Evolutionary conservation across 768 basidiomycete genomes (phyloP).

Genomic region (Leccinum longicurvipes): DNA sequence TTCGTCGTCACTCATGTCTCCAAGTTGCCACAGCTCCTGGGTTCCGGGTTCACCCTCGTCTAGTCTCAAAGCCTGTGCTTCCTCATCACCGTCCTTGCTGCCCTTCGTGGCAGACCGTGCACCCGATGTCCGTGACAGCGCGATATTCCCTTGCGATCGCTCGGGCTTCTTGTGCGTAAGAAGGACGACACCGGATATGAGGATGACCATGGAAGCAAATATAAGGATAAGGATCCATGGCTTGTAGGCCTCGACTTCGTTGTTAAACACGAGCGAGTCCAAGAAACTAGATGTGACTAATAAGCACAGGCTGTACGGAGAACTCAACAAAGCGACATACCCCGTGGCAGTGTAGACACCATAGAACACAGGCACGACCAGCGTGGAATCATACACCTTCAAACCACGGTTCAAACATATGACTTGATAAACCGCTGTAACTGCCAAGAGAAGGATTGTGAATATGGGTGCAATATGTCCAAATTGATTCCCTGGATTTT

Average conservation of each 20-base stretch:
- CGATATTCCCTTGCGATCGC: constrained; percentile 29
- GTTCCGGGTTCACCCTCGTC: constrained; percentile 37
- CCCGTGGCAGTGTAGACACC: constrained; percentile 86
- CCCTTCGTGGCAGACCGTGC: constrained; percentile 24
- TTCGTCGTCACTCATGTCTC: constrained; percentile 70
- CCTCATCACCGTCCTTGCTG: constrained; percentile 21
- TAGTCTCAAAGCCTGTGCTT: constrained; percentile 33
- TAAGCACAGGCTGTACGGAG: constrained; percentile 3
- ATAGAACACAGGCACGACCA: constrained; percentile 94
- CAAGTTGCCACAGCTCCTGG: constrained; percentile 62
- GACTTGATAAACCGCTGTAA: constrained; percentile 87
- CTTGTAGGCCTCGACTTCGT: constrained; percentile 81
- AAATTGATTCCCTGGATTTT: constrained; percentile 85
- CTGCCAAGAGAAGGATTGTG: constrained; percentile 55
- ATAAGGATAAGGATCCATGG: constrained; percentile 89
- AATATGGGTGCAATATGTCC: constrained; percentile 79
- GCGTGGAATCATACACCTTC: constrained; percentile 84
- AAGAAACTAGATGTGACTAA: constrained; percentile 42
- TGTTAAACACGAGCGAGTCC: constrained; percentile 73
- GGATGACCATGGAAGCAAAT: constrained; percentile 79
- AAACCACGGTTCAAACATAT: constrained; percentile 88
- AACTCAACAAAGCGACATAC: constrained; percentile 37
- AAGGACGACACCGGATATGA: constrained; percentile 90
- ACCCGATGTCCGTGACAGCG: constrained; percentile 22
- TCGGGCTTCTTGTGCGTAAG: constrained; percentile 91